Base-by-base conservation (phyloP, 306 rosid species). In the Fragaria iinumae region DNA sequence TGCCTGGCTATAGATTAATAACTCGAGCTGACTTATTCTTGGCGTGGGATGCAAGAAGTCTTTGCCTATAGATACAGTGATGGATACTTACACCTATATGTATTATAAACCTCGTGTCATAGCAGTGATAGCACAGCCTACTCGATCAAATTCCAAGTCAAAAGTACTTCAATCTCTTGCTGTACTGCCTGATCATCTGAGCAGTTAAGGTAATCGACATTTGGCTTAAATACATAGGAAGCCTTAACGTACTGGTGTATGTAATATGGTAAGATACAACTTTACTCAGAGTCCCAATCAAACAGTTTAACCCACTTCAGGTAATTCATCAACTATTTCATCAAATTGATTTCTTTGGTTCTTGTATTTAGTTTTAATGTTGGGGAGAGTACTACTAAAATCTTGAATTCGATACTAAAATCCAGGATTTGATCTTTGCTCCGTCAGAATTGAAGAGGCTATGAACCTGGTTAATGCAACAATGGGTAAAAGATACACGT, bases 371-470 rank as follows among this genome's bases (percentile, higher is more conserved):
- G 25, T 25, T 25, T 25, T 25, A 25, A 25, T 25, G 25, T 25
- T 25, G 25, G 25, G 25, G 25, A 25, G 25, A 25, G 0, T 25
- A 25, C 25, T 25, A 25, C 25, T 25, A 25, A 25, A 25, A 25
- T 25, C 25, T 25, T 25, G 0, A 0, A 25, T 25, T 25, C 0
- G 25, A 25, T 25, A 25, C 25, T 25, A 27, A 27, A 27, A 27
- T 25, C 29, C 32, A 29, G 32, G 3, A 29, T 29, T 29, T 29
- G 32, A 25, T 25, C 25, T 25, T 25, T 25, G 25, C 25, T 25
- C 25, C 25, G 25, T 25, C 25, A 25, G 59, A 66, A 69, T 80
- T 39, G 52, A 76, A 76, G 65, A 70, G 48, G 67, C 80, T 32
- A 47, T 20, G 69, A 64, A 71, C 27, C 64, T 64, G 69, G 3